phyloP scores from a whole-genome alignment of 2,329 filamentous ascomycete genomes.

The Aureobasidium sp. region DNA sequence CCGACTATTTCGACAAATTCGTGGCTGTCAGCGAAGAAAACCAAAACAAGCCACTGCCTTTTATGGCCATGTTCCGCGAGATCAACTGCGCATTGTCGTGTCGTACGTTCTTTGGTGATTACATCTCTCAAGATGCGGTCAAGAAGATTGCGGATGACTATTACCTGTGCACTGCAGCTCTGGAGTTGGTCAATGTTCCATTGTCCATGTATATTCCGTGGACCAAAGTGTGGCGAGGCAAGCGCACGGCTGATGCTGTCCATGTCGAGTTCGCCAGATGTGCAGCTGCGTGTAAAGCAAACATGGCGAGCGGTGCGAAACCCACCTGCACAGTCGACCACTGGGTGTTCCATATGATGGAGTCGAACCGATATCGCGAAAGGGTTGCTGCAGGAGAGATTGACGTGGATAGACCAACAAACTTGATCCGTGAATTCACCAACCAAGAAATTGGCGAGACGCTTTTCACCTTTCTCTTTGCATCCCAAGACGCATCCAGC shows the following conservation, averaged over 20 bases:
- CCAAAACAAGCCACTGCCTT: conserved; percentile 32
- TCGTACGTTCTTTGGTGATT: conserved; percentile 15
- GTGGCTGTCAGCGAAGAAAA: conserved; percentile 58
- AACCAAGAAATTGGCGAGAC: conserved; percentile 91
- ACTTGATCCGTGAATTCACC: conserved; percentile 75
- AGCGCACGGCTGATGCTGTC: conserved; percentile 91
- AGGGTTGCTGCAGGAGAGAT: conserved; percentile 64
- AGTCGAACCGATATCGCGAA: conserved; percentile 75
- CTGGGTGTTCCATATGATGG: conserved; percentile 82
- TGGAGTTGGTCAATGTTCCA: conserved; percentile 15
- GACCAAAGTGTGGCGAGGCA: conserved; percentile 95
- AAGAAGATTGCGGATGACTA: conserved; percentile 15
- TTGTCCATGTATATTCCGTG: conserved; percentile 74
- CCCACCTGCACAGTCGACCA: conserved; percentile 90
- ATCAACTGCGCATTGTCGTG: conserved; percentile 16
- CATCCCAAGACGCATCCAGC: conserved; percentile 93
- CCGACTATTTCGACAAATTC: conserved; percentile 75
- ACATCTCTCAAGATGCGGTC: conserved; percentile 14
- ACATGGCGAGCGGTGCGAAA: conserved; percentile 80
- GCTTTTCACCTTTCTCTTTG: conserved; percentile 92
- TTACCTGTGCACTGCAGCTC: conserved; percentile 12
- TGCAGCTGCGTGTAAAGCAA: conserved; percentile 88
- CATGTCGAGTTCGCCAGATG: conserved; percentile 84
- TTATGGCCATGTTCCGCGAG: conserved; percentile 15
- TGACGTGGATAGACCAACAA: conserved; percentile 70